These are phyloP conservation scores for Wakefieldia striispora DNA, from an alignment of 768 basidiomycete genomes.

Conservation along the genomic window DNA sequence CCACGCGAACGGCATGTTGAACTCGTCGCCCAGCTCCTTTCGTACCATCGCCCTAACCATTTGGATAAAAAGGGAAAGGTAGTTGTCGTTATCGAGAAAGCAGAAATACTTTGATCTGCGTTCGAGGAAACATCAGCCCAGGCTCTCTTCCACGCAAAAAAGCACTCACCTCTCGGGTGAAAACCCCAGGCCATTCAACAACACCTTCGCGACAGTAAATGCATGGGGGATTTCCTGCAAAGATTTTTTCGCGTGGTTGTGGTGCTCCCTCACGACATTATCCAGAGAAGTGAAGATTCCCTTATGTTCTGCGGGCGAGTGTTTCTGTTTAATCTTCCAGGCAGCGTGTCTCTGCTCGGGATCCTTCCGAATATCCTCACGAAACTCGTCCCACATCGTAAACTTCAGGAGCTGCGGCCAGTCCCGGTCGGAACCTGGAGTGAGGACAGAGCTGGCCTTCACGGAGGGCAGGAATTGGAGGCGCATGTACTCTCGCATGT, in stretches of 20 bases:
- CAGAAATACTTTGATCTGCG: neutral
- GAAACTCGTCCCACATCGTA: neutral
- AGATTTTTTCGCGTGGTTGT: neutral
- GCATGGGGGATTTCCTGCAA: neutral
- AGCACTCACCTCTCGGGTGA: neutral
- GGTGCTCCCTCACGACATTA: neutral
- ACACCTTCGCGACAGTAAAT: neutral
- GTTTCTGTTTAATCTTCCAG: neutral
- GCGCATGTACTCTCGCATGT: no score
- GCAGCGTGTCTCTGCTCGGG: neutral
- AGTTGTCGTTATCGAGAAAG: neutral
- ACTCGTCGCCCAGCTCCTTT: neutral
- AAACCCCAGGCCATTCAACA: neutral
- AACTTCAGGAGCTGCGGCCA: neutral
- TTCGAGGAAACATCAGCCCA: no score
- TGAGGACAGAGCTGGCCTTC: neutral
- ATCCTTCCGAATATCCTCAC: neutral
- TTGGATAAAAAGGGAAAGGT: neutral
- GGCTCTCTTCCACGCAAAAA: neutral
- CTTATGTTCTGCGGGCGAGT: neutral
- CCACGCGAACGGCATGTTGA: neutral
- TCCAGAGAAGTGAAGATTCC: neutral
- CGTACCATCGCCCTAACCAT: neutral
- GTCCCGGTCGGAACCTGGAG: neutral
- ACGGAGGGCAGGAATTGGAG: no score